These are phyloP conservation scores for Letharia columbiana DNA, from an alignment of 495 filamentous ascomycete species.

Conservation along the genomic window DNA sequence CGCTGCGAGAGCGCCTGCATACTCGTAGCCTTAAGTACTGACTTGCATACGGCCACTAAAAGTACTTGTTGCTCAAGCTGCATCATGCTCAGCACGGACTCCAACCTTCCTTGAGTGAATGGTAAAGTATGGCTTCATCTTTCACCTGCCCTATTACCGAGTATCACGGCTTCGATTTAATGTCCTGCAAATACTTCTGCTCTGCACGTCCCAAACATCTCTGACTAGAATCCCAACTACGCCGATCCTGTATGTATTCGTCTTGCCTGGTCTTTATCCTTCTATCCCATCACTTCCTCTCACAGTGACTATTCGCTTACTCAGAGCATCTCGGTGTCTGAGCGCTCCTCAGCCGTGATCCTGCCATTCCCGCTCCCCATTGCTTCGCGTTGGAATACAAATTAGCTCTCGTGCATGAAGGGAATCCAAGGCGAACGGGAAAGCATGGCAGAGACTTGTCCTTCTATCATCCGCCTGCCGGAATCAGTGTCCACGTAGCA, in stretches of 20 bases:
- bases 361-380: constrained; percentile 8
- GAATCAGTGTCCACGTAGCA: constrained; percentile 2
- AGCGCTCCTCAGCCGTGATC: constrained; percentile 14
- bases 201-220: background rate
- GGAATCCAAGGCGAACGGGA: constrained; percentile 11
- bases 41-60: constrained; percentile 16
- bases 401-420: constrained; percentile 13
- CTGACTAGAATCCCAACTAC: background rate
- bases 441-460: constrained; percentile 10
- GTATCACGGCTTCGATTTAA: background rate
- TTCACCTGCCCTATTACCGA: background rate
- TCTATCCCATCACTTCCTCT: constrained; percentile 8
- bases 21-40: background rate
- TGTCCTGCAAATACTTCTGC: background rate
- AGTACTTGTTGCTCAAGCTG: constrained; percentile 8
- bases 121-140: constrained; percentile 12
- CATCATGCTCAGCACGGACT: constrained; percentile 21
- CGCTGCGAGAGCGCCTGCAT: constrained; percentile 13
- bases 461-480: constrained; percentile 15
- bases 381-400: constrained; percentile 3
- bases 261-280: constrained; percentile 8
- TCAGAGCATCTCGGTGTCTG: constrained; percentile 7
- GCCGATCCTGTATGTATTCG: background rate
- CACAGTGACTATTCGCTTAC: constrained; percentile 11
- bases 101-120: constrained; percentile 11